Evolutionary conservation across 2,329 filamentous ascomycete genomes (phyloP), one percentile per base, ranked within the genome.

Genomic region (Incumbomyces lentus): DNA sequence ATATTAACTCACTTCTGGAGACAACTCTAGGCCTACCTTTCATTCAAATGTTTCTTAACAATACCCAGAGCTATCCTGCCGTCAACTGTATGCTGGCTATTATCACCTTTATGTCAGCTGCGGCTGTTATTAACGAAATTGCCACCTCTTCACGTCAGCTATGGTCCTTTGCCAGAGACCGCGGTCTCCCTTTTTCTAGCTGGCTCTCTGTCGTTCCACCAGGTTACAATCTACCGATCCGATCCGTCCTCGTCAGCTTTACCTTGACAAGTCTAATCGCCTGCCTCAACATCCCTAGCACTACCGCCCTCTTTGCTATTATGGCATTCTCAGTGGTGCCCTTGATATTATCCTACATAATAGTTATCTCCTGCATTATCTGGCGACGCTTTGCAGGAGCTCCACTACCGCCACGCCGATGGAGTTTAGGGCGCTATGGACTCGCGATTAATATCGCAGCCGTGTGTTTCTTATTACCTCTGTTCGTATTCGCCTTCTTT

Each of bases 261-360:
- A 62, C 65, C 37, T 71, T 66, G 11, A 68, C 55, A 46, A 72
- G 65, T 41, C 60, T 60, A 50, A 60, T 69, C 40, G 71, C 70
- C 51, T 40, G 55, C 32, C 56, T 58, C 51, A 55, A 44, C 40
- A 54, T 65, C 44, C 56, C 57, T 38, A 59, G 58, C 16, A 65
- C 60, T 19, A 62, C 64, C 4, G 67, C 65, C 14, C 60, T 73
- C 38, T 63, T 65, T 49, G 65, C 65, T 30, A 66, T 69, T 35
- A 60, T 70, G 6, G 60, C 58, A 6, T 58, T 62, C 10, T 62
- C 57, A 17, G 62, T 67, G 2, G 55, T 67, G 11, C 57, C 72
- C 19, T 59, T 58, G 6, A 49, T 70, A 47, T 70, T 70, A 41
- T 62, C 69, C 4, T 68, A 68, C 49, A 62, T 67, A 35, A 54